These are phyloP conservation scores for Salix brachista DNA, from an alignment of 345 rosid genomes.

Conservation along the genomic window DNA sequence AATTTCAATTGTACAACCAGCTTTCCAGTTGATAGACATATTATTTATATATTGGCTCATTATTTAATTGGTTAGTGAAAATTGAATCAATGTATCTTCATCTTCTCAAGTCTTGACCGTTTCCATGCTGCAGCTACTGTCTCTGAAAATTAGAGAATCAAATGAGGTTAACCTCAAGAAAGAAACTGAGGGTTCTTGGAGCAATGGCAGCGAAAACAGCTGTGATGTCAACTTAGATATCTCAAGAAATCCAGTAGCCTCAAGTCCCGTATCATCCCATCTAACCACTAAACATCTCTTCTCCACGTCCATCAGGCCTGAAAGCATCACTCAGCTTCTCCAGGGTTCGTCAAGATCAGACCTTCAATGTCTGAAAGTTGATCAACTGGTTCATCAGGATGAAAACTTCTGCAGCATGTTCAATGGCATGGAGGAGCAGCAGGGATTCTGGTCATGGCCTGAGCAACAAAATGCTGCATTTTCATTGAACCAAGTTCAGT, in stretches of 20 bases:
- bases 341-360: constrained; percentile 45
- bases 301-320: constrained; percentile 48
- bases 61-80: too few relatives aligned
- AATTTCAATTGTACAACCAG: constrained; percentile 7
- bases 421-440: constrained; percentile 66
- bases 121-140: constrained; percentile 40
- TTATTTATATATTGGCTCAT: not conserved
- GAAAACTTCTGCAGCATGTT: constrained; percentile 55
- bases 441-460: constrained; percentile 70
- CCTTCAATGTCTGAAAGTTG: constrained; percentile 40
- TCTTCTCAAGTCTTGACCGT: too few relatives aligned
- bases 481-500: constrained; percentile 36
- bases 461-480: constrained; percentile 55
- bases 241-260: constrained; percentile 41
- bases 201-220: constrained; percentile 62
- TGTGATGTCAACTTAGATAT: constrained; percentile 50
- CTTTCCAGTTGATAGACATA: constrained; percentile 18
- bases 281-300: constrained; percentile 40
- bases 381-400: constrained; percentile 54
- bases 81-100: not conserved
- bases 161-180: constrained; percentile 45
- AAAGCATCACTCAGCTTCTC: constrained; percentile 42
- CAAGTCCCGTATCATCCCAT: constrained; percentile 40
- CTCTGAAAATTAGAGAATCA: constrained; percentile 50
- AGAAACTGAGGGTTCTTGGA: constrained; percentile 66